Conservation (phyloP, 768 basidiomycete genomes). For the Amanita rimosa region DNA sequence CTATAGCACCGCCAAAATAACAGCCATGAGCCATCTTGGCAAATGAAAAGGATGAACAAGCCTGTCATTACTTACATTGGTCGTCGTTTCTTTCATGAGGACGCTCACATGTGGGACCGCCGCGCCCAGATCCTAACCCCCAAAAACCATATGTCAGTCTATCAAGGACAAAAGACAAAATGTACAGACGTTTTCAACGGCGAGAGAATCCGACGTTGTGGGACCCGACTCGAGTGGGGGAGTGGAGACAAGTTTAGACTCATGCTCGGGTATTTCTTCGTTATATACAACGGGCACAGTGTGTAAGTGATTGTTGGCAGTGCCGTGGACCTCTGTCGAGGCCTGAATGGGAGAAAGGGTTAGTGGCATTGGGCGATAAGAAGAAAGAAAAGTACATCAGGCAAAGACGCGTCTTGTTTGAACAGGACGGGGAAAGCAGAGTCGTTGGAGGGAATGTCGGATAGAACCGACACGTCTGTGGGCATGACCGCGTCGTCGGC, state of each 20-base stretch:
- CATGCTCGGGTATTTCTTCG: neutral
- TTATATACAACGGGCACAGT: neutral
- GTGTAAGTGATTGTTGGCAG: neutral
- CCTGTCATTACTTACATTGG: neutral
- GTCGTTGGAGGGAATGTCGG: neutral
- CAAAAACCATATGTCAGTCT: neutral
- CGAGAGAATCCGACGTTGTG: neutral
- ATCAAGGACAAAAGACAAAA: neutral
- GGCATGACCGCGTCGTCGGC: neutral
- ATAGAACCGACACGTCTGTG: constrained; percentile 5
- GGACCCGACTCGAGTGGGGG: neutral
- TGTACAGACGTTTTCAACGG: neutral
- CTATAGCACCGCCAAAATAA: neutral
- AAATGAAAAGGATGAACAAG: neutral
- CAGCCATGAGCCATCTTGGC: neutral
- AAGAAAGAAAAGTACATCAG: neutral
- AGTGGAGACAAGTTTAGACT: neutral
- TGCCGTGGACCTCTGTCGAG: neutral
- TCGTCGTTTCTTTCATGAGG: neutral
- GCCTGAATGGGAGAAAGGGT: neutral
- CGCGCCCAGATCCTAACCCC: neutral
- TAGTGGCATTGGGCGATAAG: neutral
- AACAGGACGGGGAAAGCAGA: neutral
- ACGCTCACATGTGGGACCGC: neutral
- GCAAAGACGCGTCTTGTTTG: constrained; percentile 2